These are phyloP conservation scores for Voacanga thouarsii DNA, from an alignment of 257 asterid species.

Conservation along the genomic window DNA sequence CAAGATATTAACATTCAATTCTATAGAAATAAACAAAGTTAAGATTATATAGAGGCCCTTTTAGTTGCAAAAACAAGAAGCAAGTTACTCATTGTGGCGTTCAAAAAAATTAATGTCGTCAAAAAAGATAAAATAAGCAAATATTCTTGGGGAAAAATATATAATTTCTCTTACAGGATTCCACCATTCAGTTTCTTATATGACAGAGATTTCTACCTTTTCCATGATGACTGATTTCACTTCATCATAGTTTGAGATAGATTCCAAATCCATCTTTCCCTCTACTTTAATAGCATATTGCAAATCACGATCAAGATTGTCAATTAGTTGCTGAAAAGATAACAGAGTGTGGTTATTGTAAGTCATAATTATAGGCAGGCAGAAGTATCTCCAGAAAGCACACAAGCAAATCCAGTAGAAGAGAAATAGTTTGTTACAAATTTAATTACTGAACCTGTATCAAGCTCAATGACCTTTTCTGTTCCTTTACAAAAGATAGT, in stretches of 20 bases:
- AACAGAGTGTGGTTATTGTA: constrained; percentile 5
- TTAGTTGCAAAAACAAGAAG: neutral
- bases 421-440: neutral
- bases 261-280: constrained; percentile 83
- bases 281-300: constrained; percentile 93
- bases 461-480: neutral
- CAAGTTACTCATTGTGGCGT: neutral
- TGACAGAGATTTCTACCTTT: constrained; percentile 53
- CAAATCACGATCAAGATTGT: constrained; percentile 96
- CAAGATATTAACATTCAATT: neutral
- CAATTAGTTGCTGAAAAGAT: constrained; percentile 61
- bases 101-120: neutral
- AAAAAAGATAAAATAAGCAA: neutral
- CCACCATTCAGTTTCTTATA: constrained; percentile 6
- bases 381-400: neutral
- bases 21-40: neutral
- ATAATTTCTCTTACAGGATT: neutral
- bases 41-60: neutral
- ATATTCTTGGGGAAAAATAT: neutral
- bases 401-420: neutral
- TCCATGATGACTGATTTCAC: constrained; percentile 75
- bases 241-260: constrained; percentile 79
- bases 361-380: neutral
- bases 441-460: neutral
- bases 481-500: neutral